These are phyloP conservation scores for Vigna trinervia DNA, from an alignment of 306 rosid genomes.

Conservation along the genomic window DNA sequence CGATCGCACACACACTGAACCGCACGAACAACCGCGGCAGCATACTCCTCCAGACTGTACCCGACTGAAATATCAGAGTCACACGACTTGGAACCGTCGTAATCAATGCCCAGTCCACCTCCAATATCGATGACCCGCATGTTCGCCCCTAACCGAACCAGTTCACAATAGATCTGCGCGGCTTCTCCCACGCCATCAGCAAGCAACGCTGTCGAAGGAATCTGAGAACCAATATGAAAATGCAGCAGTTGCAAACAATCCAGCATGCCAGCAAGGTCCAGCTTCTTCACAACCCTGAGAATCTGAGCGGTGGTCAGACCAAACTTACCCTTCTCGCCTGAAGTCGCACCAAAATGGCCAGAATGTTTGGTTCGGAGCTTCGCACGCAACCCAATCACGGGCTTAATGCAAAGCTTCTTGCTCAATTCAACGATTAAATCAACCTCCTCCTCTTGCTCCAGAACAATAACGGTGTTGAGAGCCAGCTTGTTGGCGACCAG, in stretches of 20 bases:
- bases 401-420: conserved; percentile 68
- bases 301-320: conserved; percentile 82
- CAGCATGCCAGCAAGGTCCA: conserved; percentile 69
- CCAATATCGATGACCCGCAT: conserved; percentile 87
- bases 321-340: conserved; percentile 93
- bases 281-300: conserved; percentile 70
- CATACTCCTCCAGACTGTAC: conserved; percentile 75
- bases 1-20: conserved; percentile 65
- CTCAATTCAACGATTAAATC: conserved; percentile 74
- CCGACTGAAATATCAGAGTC: conserved; percentile 80
- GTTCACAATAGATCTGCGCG: conserved; percentile 88
- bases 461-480: conserved; percentile 78
- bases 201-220: conserved; percentile 73
- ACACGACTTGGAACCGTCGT: conserved; percentile 78
- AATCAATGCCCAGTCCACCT: conserved; percentile 90
- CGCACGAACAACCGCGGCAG: conserved; percentile 74
- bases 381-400: conserved; percentile 81
- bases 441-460: conserved; percentile 89
- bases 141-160: conserved; percentile 82
- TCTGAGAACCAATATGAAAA: conserved; percentile 91
- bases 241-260: conserved; percentile 86
- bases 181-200: conserved; percentile 83
- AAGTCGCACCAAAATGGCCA: conserved; percentile 84
- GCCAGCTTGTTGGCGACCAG: conserved; percentile 74
- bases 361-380: conserved; percentile 87